These are phyloP conservation scores for Stagonosporopsis rhizophila DNA, from an alignment of 2,329 filamentous ascomycete genomes.

Conservation along the genomic window DNA sequence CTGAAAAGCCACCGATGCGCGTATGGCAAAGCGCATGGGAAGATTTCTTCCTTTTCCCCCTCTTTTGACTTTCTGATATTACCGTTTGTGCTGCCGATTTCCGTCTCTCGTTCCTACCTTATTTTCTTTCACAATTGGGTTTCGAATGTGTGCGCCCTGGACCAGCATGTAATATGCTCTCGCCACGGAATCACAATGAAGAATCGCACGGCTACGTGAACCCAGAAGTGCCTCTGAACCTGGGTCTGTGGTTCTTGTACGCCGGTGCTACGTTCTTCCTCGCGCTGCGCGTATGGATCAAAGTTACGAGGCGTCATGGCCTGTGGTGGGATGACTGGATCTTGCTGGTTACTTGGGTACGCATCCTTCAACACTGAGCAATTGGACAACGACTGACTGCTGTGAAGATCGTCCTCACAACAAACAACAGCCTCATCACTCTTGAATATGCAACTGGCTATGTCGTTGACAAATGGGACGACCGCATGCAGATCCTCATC, in stretches of 20 bases:
- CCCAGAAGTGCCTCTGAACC: slow-evolving; percentile 46
- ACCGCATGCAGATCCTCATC: slow-evolving; percentile 62
- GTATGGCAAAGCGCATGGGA: slow-evolving; percentile 18
- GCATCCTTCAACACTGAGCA: slow-evolving; percentile 16
- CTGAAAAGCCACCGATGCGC: slow-evolving; percentile 29
- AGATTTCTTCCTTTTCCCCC: slow-evolving; percentile 21
- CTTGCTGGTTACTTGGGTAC: slow-evolving; percentile 47
- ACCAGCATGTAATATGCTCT: slow-evolving; percentile 36
- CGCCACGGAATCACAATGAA: slow-evolving; percentile 30
- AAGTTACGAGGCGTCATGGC: slow-evolving; percentile 48
- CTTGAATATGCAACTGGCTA: slow-evolving; percentile 60
- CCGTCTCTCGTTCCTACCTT: slow-evolving; percentile 15
- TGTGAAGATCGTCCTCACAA: slow-evolving; percentile 49
- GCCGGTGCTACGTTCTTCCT: slow-evolving; percentile 48
- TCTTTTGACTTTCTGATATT: slow-evolving; percentile 21
- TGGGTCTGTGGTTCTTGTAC: slow-evolving; percentile 50
- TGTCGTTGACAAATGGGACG: slow-evolving; percentile 57
- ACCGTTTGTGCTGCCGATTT: slow-evolving; percentile 9
- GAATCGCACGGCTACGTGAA: slow-evolving; percentile 40
- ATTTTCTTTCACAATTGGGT: slow-evolving; percentile 17
- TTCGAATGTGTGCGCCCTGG: slow-evolving; percentile 19
- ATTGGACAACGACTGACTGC: slow-evolving; percentile 11
- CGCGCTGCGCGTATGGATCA: slow-evolving; percentile 47
- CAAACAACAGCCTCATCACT: slow-evolving; percentile 57
- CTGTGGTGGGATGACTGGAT: slow-evolving; percentile 53